These are phyloP conservation scores for Cenococcum geophilum DNA, from an alignment of 495 filamentous ascomycete genomes.

Conservation along the genomic window DNA sequence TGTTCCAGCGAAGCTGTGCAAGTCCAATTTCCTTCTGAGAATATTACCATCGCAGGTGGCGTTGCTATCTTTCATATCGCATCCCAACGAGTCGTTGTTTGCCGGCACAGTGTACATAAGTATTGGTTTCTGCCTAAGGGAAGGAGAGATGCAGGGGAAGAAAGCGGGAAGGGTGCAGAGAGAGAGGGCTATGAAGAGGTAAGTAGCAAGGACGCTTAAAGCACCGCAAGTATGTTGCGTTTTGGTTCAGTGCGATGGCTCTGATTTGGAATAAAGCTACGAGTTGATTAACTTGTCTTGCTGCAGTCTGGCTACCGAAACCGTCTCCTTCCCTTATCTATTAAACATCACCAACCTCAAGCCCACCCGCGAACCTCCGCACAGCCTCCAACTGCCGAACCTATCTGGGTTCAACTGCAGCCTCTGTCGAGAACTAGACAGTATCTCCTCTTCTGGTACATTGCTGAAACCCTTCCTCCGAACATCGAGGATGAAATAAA, in stretches of 20 bases:
- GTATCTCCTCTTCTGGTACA: conserved; percentile 48
- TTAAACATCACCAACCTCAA: conserved; percentile 41
- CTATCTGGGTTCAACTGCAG: conserved; percentile 42
- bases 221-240: not conserved
- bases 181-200: conserved; percentile 48
- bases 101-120: conserved; percentile 36
- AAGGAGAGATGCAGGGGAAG: conserved; percentile 42
- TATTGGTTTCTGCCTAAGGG: conserved; percentile 49
- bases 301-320: conserved; percentile 45
- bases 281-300: not conserved
- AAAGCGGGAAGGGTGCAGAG: conserved; percentile 37
- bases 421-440: conserved; percentile 34
- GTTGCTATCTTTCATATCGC: conserved; percentile 48
- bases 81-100: conserved; percentile 42
- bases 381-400: conserved; percentile 37
- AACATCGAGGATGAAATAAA: conserved; percentile 33
- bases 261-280: not conserved
- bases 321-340: conserved; percentile 43
- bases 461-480: conserved; percentile 46
- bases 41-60: conserved; percentile 28
- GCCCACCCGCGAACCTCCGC: conserved; percentile 22
- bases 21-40: conserved; percentile 9
- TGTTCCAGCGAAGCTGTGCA: not conserved
- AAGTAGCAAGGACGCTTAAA: not conserved
- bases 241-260: not conserved